Evolutionary conservation across 371 early-diverging fungal species (phyloP).

Genomic region (Choanephora cucurbitarum): DNA sequence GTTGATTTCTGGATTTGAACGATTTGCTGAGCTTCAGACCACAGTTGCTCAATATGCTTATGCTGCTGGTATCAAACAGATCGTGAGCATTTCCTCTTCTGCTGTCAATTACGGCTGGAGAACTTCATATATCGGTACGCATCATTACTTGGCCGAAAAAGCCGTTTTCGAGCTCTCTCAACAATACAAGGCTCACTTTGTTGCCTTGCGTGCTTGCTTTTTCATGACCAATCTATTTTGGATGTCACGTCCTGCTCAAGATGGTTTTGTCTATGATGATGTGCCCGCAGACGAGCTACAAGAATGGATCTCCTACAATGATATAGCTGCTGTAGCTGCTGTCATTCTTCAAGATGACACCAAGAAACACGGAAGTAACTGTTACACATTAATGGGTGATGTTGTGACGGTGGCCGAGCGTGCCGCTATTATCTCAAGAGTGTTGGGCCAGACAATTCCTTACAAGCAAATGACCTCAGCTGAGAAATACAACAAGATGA

Average conservation of each 20-base stretch:
- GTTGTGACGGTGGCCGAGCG: background rate
- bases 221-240: constrained; percentile 2
- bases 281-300: background rate
- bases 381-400: constrained; percentile 14
- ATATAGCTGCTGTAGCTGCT: constrained; percentile 24
- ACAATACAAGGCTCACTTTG: constrained; percentile 1
- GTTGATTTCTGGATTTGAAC: constrained; percentile 11
- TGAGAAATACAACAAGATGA: background rate
- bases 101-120: constrained; percentile 25
- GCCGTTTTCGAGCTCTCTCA: constrained; percentile 23
- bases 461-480: background rate
- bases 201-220: background rate
- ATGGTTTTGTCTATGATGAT: background rate
- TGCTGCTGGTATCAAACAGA: constrained; percentile 36
- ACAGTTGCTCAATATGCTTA: constrained; percentile 22
- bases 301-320: constrained; percentile 9
- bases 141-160: constrained; percentile 29
- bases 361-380: constrained; percentile 16
- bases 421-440: constrained; percentile 2
- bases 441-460: constrained; percentile 2
- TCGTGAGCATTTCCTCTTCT: constrained; percentile 34
- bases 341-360: constrained; percentile 14
- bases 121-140: constrained; percentile 5
- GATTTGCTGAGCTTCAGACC: constrained; percentile 12
- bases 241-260: background rate